Percentiles rank a stretch among this genome's conserved stretches.
phyloP scores from a whole-genome alignment of 768 basidiomycete genomes.

The Leccinum obscurum region DNA sequence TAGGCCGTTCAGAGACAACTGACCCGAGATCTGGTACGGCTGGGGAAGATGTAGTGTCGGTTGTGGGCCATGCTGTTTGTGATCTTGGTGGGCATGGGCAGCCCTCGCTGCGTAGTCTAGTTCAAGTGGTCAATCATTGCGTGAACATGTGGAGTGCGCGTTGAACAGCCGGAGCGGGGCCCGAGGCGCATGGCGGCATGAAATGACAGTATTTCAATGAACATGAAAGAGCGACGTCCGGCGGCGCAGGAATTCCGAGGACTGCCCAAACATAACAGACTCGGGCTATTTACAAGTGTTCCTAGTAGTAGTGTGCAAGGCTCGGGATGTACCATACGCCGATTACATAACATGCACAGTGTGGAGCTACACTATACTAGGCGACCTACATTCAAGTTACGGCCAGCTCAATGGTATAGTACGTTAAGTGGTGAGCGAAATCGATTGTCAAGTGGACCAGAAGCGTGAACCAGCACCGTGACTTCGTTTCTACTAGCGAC shows the following conservation, averaged over 20 bases:
- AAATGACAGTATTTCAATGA: constrained; percentile 19
- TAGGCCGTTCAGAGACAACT: constrained; percentile 6
- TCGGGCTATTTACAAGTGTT: constrained; percentile 6
- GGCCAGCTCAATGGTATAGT: background rate
- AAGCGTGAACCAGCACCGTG: background rate
- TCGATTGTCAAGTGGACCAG: background rate
- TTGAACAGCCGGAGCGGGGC: constrained; percentile 32
- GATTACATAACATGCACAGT: constrained; percentile 18
- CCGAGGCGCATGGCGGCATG: constrained; percentile 24
- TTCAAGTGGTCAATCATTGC: constrained; percentile 28
- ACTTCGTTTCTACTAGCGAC: background rate
- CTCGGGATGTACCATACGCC: background rate
- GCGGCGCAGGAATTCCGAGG: constrained; percentile 12
- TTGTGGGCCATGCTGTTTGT: constrained; percentile 18
- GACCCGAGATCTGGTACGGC: constrained; percentile 12
- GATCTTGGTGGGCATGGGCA: constrained; percentile 25
- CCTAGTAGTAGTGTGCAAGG: background rate
- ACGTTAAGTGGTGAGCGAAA: background rate
- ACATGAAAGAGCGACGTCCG: constrained; percentile 9
- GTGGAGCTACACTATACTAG: too few species aligned
- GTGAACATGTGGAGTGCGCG: constrained; percentile 36
- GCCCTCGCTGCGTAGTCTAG: constrained; percentile 27
- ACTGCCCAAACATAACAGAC: background rate
- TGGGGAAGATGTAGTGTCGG: constrained; percentile 20
- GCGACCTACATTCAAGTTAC: background rate